phyloP scores from a whole-genome alignment of 1,139 yeast species.

The Pichia sp. region DNA sequence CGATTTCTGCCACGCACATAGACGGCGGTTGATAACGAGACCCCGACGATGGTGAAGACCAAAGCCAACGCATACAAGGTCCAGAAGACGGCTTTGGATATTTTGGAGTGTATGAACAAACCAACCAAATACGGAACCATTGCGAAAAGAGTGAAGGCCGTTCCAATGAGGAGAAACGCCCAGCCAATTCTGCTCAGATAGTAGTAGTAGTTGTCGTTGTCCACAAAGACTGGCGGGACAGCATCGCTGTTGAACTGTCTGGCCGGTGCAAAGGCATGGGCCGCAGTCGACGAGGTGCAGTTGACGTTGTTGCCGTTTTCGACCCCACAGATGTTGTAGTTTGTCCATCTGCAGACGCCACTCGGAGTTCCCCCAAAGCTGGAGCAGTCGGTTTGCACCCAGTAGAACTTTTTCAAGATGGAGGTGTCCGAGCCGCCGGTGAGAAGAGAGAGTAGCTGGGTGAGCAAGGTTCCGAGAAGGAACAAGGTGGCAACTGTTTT shows the following conservation, averaged over 20 bases:
- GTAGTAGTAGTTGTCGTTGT: conserved; percentile 45
- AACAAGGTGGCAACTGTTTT: conserved; percentile 9
- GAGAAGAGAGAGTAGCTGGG: conserved; percentile 55
- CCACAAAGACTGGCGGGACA: conserved; percentile 44
- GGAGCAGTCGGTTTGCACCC: conserved; percentile 66
- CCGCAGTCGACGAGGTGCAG: conserved; percentile 48
- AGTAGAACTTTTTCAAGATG: conserved; percentile 50
- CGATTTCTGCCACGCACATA: conserved; percentile 55
- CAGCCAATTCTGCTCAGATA: conserved; percentile 62
- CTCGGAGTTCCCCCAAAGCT: conserved; percentile 42
- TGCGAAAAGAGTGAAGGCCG: conserved; percentile 50
- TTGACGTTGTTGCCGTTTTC: conserved; percentile 32
- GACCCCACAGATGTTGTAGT: conserved; percentile 52
- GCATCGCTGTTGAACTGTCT: conserved; percentile 43
- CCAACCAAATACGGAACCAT: conserved; percentile 23
- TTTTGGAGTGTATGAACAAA: conserved; percentile 11
- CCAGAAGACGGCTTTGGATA: conserved; percentile 10
- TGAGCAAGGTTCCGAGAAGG: conserved; percentile 29
- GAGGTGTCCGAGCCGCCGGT: conserved; percentile 50
- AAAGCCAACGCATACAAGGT: conserved; percentile 34
- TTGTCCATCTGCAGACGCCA: conserved; percentile 60
- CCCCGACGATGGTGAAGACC: conserved; percentile 49
- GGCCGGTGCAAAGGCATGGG: conserved; percentile 61
- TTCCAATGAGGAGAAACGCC: conserved; percentile 58
- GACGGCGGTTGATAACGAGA: conserved; percentile 59